Percentiles rank a stretch among this genome's conserved stretches.
Evolutionary conservation across 1,284 basidiomycete species (phyloP).

Genomic region (Mycena sp.): DNA sequence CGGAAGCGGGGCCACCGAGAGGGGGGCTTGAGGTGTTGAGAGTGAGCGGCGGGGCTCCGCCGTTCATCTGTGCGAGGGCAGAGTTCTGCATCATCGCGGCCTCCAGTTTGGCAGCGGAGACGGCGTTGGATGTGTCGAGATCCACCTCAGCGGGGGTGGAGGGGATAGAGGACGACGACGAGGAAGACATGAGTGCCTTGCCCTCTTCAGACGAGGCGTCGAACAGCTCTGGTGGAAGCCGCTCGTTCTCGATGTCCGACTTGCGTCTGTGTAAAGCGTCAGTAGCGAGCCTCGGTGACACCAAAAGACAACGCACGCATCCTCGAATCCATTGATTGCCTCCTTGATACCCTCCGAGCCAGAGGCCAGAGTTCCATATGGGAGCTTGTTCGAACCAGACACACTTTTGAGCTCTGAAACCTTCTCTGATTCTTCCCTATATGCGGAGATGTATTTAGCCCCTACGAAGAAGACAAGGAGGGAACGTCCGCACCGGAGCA

Average conservation of each 20-base stretch:
- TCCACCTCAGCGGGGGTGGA: conserved; percentile 27
- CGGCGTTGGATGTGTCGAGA: conserved; percentile 54
- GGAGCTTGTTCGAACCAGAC: conserved; percentile 81
- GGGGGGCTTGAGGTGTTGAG: conserved; percentile 17
- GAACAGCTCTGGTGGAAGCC: conserved; percentile 95
- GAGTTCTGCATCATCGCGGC: conserved; percentile 37
- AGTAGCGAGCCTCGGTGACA: neutral
- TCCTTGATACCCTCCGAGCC: conserved; percentile 98
- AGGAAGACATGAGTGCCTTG: conserved; percentile 58
- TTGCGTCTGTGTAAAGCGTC: conserved; percentile 71
- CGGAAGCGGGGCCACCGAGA: conserved; percentile 17
- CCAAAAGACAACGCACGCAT: conserved; percentile 77
- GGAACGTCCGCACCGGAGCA: conserved; percentile 78
- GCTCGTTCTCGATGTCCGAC: conserved; percentile 99
- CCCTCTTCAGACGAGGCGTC: conserved; percentile 87
- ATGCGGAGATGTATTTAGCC: neutral
- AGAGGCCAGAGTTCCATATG: conserved; percentile 88
- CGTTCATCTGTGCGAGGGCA: conserved; percentile 62
- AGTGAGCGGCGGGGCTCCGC: conserved; percentile 38
- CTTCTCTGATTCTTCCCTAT: conserved; percentile 95
- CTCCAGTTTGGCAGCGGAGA: conserved; percentile 48
- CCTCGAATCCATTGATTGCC: conserved; percentile 93
- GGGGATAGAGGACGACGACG: conserved; percentile 36
- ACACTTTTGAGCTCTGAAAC: conserved; percentile 97
- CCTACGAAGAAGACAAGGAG: neutral